Percentiles rank a stretch among this genome's conserved stretches.
Evolutionary conservation across 768 basidiomycete genomes (phyloP).

Genomic region (Lactifluus pinguis): DNA sequence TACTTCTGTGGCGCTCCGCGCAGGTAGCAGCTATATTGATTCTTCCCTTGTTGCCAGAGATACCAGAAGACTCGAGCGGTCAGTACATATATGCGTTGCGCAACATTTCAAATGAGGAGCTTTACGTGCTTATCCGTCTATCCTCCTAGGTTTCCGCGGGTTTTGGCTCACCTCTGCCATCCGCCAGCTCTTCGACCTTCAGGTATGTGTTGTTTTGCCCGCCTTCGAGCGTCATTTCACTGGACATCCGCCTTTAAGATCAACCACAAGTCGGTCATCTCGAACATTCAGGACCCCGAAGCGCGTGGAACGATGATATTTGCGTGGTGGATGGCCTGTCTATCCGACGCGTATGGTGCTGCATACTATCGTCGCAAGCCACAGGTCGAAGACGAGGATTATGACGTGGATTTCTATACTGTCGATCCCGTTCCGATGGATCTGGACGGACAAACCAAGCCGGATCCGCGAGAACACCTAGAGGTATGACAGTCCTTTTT

Average conservation of each 20-base stretch:
- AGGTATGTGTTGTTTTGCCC: conserved; percentile 34
- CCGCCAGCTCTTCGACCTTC: conserved; percentile 68
- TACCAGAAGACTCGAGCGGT: conserved; percentile 66
- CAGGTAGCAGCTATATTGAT: background rate
- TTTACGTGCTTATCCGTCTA: conserved; percentile 8
- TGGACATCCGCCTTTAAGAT: conserved; percentile 38
- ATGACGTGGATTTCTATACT: conserved; percentile 83
- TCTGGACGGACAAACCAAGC: conserved; percentile 26
- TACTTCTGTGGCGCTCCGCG: background rate
- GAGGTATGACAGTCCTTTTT: conserved; percentile 42
- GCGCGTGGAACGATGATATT: conserved; percentile 80
- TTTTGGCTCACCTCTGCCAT: conserved; percentile 79
- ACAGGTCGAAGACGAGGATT: conserved; percentile 70
- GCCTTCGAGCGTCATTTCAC: background rate
- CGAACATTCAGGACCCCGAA: conserved; percentile 63
- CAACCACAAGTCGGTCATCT: conserved; percentile 74
- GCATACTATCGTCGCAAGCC: conserved; percentile 83
- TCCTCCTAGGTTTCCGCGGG: conserved; percentile 60
- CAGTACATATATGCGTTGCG: conserved; percentile 15
- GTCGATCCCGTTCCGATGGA: conserved; percentile 51
- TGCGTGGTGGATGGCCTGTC: conserved; percentile 90
- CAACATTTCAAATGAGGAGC: conserved; percentile 2
- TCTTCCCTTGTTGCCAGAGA: conserved; percentile 38
- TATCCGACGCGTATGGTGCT: conserved; percentile 75
- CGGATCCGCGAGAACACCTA: conserved; percentile 59